Conservation (phyloP, 2,329 filamentous ascomycete genomes). For the Cucurbitaria berberidis region DNA sequence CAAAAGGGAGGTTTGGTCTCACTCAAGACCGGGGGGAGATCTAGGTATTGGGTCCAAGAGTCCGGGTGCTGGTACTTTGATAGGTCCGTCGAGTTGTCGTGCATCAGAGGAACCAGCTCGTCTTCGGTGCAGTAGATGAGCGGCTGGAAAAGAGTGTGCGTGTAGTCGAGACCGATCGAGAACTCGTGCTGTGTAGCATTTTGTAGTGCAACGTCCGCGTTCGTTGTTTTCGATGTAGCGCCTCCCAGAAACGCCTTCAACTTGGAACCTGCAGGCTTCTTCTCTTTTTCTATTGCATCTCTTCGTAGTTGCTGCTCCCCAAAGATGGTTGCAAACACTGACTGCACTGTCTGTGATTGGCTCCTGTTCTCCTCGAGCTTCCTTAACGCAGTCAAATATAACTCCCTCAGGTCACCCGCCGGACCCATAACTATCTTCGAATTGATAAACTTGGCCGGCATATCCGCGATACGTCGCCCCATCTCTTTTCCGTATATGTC, state of each 20-base stretch:
- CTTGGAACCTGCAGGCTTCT: slow-evolving; percentile 16
- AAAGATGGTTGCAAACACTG: slow-evolving; percentile 59
- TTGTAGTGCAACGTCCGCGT: slow-evolving; percentile 38
- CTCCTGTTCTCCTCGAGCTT: slow-evolving; percentile 45
- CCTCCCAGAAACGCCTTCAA: slow-evolving; percentile 27
- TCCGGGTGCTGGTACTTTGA: slow-evolving; percentile 40
- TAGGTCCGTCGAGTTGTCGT: slow-evolving; percentile 47
- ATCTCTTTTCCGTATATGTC: slow-evolving; percentile 57
- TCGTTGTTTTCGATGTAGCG: slow-evolving; percentile 39
- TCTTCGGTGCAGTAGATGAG: slow-evolving; percentile 32
- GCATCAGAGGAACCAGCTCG: slow-evolving; percentile 35
- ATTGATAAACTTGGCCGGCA: slow-evolving; percentile 54
- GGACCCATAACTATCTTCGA: slow-evolving; percentile 59
- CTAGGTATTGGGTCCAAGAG: slow-evolving; percentile 40
- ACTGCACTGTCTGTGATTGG: slow-evolving; percentile 48
- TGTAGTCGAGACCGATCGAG: slow-evolving; percentile 60
- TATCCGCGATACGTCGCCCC: slow-evolving; percentile 35
- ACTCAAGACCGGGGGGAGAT: slow-evolving; percentile 48
- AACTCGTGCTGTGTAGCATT: slow-evolving; percentile 55
- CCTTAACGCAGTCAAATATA: slow-evolving; percentile 53
- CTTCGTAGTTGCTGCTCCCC: slow-evolving; percentile 61
- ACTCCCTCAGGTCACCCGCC: slow-evolving; percentile 54
- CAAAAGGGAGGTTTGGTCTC: slow-evolving; percentile 40
- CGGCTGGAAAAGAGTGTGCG: slow-evolving; percentile 55
- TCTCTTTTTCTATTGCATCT: slow-evolving; percentile 42